Evolutionary conservation across 305 asterid species (phyloP).

Genomic region (Ajuga reptans): DNA sequence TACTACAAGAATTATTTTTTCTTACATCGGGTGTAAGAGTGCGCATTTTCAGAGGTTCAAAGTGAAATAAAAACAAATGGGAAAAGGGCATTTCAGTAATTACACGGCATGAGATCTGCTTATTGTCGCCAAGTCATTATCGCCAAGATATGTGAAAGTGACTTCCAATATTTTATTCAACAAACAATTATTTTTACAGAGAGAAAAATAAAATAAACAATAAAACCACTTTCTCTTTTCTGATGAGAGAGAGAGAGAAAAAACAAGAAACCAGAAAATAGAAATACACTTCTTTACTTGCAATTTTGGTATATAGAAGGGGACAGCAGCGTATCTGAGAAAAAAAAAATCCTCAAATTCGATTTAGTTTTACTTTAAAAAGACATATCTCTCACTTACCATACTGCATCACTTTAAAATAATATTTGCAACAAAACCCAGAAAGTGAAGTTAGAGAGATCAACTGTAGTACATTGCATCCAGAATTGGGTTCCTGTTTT

Average conservation of each 20-base stretch:
- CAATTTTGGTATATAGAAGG: conserved; percentile 25
- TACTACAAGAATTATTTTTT: background rate
- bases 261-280: background rate
- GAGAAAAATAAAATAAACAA: background rate
- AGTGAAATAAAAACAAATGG: background rate
- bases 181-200: conserved; percentile 16
- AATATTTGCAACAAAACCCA: conserved; percentile 20
- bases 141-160: conserved; percentile 56
- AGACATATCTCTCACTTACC: conserved; percentile 25
- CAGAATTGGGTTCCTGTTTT: conserved; percentile 22
- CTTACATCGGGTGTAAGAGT: no score
- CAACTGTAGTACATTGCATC: conserved; percentile 28
- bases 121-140: conserved; percentile 54
- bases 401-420: conserved; percentile 19
- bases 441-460: conserved; percentile 21
- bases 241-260: conserved; percentile 3
- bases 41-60: background rate
- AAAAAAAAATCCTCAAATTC: conserved; percentile 69
- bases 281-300: background rate
- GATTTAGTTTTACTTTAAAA: conserved; percentile 51
- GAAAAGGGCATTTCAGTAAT: conserved; percentile 31
- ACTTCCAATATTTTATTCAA: conserved; percentile 27
- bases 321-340: conserved; percentile 61
- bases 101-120: conserved; percentile 40
- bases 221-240: background rate